Evolutionary conservation across 257 asterid species (phyloP), one percentile per base, ranked within the genome.

Genomic region (Fraxinus pennsylvanica): DNA sequence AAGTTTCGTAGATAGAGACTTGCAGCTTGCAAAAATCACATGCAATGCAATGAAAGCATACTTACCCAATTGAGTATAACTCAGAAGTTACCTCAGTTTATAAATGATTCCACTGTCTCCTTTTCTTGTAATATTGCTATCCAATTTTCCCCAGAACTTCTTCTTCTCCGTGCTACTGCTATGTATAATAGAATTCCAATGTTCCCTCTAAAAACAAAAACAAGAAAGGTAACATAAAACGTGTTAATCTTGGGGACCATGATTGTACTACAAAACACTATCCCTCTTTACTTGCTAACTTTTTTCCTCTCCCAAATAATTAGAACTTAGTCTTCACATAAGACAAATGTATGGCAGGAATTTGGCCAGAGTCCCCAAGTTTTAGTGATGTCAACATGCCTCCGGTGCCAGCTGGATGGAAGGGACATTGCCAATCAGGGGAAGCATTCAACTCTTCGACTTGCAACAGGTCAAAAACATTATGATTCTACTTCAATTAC

Each of bases 281-380:
- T 15, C 19, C 50, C 68, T 54, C 9, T 81, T 68, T 74, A 70
- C 71, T 45, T 35, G 45, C 73, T 47, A 27, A 32, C 54, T 63
- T 68, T 22, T 0, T 52, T 17, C 19, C 65, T 66, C 47, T 50
- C 59, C 59, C 69, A 50, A 79, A 52, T 74, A 63, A 54, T 71
- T 67, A 66, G 68, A 79, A 65, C 25, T 74, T 66, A 33, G 39
- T 27, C 22, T 65, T 71, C 47, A 76, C 70, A 43, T 36, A 68
- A 76, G 30, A 81, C 33, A 13, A 45, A 45, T 78, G 7, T 72
- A 35, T 65, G 72, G 61, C 90, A 95, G 98, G 99, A 78, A 87
- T 95, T 80, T 95, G 99, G 99, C 99, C 99, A 0, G 98, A 95
- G 82, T 90, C 98, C 30, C 92, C 91, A 71, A 92, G 99, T 86